These are phyloP conservation scores for Monosporozyma servazzii DNA, from an alignment of 805 yeast genomes.

Conservation along the genomic window DNA sequence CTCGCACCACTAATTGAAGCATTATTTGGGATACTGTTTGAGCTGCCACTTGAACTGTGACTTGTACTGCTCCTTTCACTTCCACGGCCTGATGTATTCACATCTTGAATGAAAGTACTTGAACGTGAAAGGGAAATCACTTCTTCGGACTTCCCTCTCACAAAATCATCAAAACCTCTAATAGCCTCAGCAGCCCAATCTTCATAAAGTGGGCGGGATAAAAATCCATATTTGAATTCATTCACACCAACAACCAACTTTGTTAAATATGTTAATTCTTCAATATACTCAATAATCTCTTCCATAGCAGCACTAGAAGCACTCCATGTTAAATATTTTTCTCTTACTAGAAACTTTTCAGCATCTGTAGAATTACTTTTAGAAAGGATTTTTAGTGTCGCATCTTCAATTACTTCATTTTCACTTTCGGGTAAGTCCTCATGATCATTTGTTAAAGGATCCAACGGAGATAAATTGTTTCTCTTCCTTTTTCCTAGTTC, in stretches of 20 bases:
- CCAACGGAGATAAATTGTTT: conserved; percentile 1
- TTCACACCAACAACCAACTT: conserved; percentile 40
- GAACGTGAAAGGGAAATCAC: not conserved
- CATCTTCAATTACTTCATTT: not conserved
- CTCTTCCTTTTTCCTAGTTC: not conserved
- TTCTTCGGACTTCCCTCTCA: conserved; percentile 7
- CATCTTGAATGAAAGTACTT: not conserved
- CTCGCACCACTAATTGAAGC: not conserved
- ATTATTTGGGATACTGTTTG: not conserved
- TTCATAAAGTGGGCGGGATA: conserved; percentile 38
- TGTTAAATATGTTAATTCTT: conserved; percentile 36
- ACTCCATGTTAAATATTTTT: conserved; percentile 41
- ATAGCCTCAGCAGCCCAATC: conserved; percentile 37
- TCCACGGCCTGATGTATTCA: not conserved
- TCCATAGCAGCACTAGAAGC: conserved; percentile 42
- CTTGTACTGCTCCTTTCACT: not conserved
- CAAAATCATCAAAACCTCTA: conserved; percentile 29
- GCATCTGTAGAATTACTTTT: not conserved
- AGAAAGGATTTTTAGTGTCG: not conserved
- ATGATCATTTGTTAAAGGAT: conserved; percentile 10
- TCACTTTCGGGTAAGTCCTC: conserved; percentile 10
- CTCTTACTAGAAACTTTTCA: conserved; percentile 25
- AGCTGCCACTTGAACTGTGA: not conserved
- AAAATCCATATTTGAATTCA: conserved; percentile 42
- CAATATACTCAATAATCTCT: conserved; percentile 42